Conservation (phyloP, 2,329 filamentous ascomycete species). For the Dryadomyces sulphureus region DNA sequence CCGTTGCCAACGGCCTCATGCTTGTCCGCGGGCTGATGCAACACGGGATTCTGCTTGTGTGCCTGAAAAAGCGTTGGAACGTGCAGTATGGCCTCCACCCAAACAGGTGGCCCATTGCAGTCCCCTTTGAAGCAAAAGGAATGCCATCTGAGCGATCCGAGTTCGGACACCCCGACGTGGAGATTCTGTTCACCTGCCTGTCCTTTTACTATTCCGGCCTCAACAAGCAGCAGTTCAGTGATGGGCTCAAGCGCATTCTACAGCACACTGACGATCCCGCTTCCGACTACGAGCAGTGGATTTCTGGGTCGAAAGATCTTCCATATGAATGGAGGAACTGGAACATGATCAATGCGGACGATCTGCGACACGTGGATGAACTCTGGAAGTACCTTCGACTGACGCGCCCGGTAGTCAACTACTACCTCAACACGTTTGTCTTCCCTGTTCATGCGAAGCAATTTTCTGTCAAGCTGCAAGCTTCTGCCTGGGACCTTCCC, state of each 20-base stretch:
- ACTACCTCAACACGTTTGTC: constrained; percentile 47
- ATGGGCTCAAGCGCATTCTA: constrained; percentile 33
- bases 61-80: constrained; percentile 49
- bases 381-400: constrained; percentile 36
- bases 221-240: constrained; percentile 28
- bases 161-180: constrained; percentile 53
- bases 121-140: constrained; percentile 54
- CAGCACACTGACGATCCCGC: constrained; percentile 39
- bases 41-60: constrained; percentile 42
- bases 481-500: constrained; percentile 55
- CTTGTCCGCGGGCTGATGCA: constrained; percentile 49
- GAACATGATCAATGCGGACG: constrained; percentile 44
- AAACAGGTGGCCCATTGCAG: constrained; percentile 41
- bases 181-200: constrained; percentile 49
- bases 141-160: constrained; percentile 46
- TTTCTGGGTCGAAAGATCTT: constrained; percentile 18
- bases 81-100: constrained; percentile 49
- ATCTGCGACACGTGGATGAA: constrained; percentile 31
- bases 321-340: constrained; percentile 33
- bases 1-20: constrained; percentile 20
- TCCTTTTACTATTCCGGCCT: constrained; percentile 53
- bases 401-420: constrained; percentile 37
- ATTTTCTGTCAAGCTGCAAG: constrained; percentile 46
- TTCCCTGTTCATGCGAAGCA: constrained; percentile 52
- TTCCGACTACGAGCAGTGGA: constrained; percentile 38